Percentiles rank a stretch among this genome's conserved stretches.
Evolutionary conservation across 2,329 filamentous ascomycete genomes (phyloP).

Genomic region (Tolypocladium tundrense): DNA sequence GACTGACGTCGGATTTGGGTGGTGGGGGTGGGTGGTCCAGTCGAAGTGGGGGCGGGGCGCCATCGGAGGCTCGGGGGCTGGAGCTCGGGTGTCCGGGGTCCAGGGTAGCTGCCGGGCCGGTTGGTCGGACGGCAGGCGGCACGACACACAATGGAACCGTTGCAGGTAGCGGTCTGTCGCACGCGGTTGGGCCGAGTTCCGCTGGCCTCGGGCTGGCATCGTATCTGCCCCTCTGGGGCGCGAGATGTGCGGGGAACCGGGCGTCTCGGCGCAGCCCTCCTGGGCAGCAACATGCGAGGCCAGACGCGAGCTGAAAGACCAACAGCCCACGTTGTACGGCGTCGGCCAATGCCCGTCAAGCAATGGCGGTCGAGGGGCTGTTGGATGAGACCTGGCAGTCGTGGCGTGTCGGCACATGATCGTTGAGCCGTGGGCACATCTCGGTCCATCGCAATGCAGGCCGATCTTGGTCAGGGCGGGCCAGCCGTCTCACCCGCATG

Average conservation of each 20-base stretch:
- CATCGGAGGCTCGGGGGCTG: background rate
- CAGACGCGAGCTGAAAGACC: background rate
- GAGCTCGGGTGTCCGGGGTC: no score
- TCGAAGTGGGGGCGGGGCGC: background rate
- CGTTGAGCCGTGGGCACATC: background rate
- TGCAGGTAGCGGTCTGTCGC: no score
- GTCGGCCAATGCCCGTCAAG: background rate
- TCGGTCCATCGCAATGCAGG: background rate
- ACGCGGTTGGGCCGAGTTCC: background rate
- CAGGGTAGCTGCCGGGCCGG: background rate
- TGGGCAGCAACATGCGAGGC: background rate
- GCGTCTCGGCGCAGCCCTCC: no score
- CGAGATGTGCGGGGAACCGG: background rate
- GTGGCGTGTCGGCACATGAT: no score
- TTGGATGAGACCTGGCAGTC: background rate
- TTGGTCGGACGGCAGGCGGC: no score
- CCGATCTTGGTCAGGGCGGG: background rate
- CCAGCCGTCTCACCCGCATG: background rate
- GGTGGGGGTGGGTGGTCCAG: background rate
- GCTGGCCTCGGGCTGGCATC: background rate
- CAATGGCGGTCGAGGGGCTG: background rate
- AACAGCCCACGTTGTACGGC: no score
- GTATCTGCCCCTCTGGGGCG: background rate
- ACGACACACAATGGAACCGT: no score
- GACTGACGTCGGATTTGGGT: slow-evolving; percentile 1